Evolutionary conservation across 2,329 filamentous ascomycete genomes (phyloP).

Genomic region (Basipetospora sp.): DNA sequence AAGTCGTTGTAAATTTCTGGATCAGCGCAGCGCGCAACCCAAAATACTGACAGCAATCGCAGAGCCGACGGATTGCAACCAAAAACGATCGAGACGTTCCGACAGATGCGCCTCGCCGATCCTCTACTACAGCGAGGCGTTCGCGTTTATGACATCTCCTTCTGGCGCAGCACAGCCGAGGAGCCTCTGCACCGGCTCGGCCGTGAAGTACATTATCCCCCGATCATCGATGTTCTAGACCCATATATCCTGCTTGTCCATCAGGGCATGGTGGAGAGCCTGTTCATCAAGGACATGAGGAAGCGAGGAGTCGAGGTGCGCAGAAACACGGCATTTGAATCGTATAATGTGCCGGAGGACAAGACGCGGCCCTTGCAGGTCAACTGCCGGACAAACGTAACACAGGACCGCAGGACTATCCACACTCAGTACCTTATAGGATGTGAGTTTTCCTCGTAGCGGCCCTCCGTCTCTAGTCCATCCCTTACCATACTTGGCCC

Average conservation of each 20-base stretch:
- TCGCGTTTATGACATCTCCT: constrained; percentile 59
- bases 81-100: constrained; percentile 64
- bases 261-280: constrained; percentile 60
- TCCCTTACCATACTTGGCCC: not conserved
- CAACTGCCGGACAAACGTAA: constrained; percentile 37
- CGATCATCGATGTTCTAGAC: constrained; percentile 40
- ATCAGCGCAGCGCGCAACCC: not conserved
- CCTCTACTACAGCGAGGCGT: constrained; percentile 51
- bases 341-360: constrained; percentile 33
- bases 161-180: constrained; percentile 45
- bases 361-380: constrained; percentile 31
- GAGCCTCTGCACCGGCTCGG: constrained; percentile 44
- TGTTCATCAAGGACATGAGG: constrained; percentile 54
- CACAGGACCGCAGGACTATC: constrained; percentile 34
- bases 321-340: constrained; percentile 49
- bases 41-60: constrained; percentile 7
- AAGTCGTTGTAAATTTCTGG: constrained; percentile 9
- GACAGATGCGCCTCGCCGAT: constrained; percentile 60
- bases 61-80: constrained; percentile 61
- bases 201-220: constrained; percentile 55
- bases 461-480: not conserved
- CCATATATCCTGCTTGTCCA: constrained; percentile 47
- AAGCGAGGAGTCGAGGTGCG: constrained; percentile 48
- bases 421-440: constrained; percentile 52
- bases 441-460: constrained; percentile 28